Conservation (phyloP, 345 rosid species). For the Tarenaya hassleriana region DNA sequence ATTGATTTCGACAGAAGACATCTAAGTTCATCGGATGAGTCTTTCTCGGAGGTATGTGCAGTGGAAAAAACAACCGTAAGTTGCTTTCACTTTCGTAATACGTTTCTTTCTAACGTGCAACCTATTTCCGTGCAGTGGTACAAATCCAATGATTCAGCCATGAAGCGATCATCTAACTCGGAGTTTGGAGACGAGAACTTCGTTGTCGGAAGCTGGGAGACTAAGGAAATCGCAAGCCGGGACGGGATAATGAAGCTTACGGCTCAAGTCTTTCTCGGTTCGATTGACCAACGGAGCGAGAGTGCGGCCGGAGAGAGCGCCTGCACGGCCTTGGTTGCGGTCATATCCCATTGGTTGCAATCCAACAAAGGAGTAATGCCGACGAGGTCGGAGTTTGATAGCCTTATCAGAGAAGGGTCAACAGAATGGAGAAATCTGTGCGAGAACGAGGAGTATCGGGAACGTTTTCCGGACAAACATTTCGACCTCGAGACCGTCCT, state of each 20-base stretch:
- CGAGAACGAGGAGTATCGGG: slow-evolving; percentile 60
- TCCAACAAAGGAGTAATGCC: slow-evolving; percentile 72
- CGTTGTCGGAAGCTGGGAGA: slow-evolving; percentile 85
- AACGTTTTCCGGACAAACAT: slow-evolving; percentile 86
- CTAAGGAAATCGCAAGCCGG: slow-evolving; percentile 69
- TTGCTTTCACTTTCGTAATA: neutral
- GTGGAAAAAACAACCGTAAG: slow-evolving; percentile 2
- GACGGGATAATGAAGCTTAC: slow-evolving; percentile 87
- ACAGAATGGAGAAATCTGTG: slow-evolving; percentile 93
- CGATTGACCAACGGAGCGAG: slow-evolving; percentile 92
- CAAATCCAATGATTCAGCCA: slow-evolving; percentile 58
- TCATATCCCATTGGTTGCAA: slow-evolving; percentile 90
- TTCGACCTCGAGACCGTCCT: slow-evolving; percentile 92
- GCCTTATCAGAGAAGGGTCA: slow-evolving; percentile 88
- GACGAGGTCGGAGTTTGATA: slow-evolving; percentile 82
- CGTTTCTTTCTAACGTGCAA: slow-evolving; percentile 5
- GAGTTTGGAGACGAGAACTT: slow-evolving; percentile 94
- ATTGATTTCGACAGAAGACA: slow-evolving; percentile 93
- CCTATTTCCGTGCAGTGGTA: slow-evolving; percentile 47
- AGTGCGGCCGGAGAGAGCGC: slow-evolving; percentile 96
- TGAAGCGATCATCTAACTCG: slow-evolving; percentile 57
- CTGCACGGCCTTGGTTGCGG: slow-evolving; percentile 92
- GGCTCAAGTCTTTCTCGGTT: slow-evolving; percentile 71
- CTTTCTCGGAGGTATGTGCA: slow-evolving; percentile 24
- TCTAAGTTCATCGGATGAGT: slow-evolving; percentile 83